Evolutionary conservation across 1,284 basidiomycete genomes (phyloP), one percentile per base, ranked within the genome.

Genomic region (Ceraceosorus bombacis): DNA sequence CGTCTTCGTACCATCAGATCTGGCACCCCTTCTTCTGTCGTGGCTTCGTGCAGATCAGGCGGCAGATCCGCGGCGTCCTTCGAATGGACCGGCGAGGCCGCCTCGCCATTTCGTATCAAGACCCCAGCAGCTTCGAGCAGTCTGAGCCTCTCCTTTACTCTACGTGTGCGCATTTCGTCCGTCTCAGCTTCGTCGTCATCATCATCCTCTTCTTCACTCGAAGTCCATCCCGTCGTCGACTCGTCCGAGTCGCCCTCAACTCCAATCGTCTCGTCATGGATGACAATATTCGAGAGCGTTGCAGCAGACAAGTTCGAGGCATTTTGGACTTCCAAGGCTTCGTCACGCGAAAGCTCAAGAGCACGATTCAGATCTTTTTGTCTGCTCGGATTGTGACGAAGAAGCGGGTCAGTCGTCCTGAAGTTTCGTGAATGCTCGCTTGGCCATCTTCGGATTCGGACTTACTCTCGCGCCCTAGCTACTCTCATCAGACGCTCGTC

Each of bases 51-150:
- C 0, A 50, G 41, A 59, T 62, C 52, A 27, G 27, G 27, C 27
- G 60, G 59, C 50, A 61, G 61, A 6, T 79, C 78, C 57, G 81
- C 78, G 56, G 78, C 74, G 61, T 82, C 81, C 37, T 39, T 54
- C 48, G 66, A n/a, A 10, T 37, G 36, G 5, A 54, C 6, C 8
- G n/a, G 8, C 10, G 43, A 10, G 37, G 53, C 37, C 10, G 59
- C 12, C 13, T 57, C 58, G 7, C 63, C 65, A 7, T 61, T 60
- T 67, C 85, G 85, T 54, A 94, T 82, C 59, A 91, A 84, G 43
- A 95, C 80, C 0, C 93, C 93, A 0, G 90, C 90, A 0, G 89
- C 89, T 73, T 90, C 86, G 12, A 96, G 80, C 7, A 94, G 88
- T 36, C 87, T 83, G 67, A 86, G 83, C 39, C 90, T 82, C 75